phyloP scores from a whole-genome alignment of 176 grass and related monocot species.

The Areca catechu region DNA sequence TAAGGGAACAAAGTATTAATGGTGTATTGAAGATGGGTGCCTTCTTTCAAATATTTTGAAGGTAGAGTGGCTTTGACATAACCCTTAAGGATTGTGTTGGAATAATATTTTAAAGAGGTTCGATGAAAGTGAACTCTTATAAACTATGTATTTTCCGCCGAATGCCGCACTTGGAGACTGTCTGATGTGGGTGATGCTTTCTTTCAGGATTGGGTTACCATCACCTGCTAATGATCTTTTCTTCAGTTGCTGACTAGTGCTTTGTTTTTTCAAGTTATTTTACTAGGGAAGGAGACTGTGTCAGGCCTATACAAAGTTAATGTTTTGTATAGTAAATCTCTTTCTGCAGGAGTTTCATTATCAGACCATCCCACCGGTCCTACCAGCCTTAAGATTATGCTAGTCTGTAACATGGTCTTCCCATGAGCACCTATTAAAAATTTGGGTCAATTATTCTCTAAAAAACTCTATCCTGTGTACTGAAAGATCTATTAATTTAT shows the following conservation, averaged over 20 bases:
- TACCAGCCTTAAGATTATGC: too few species aligned
- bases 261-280: too few species aligned
- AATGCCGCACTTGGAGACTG: conserved; percentile 48
- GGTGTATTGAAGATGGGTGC: conserved; percentile 24
- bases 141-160: conserved; percentile 89
- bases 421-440: too few species aligned
- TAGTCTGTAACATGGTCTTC: too few species aligned
- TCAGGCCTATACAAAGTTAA: too few species aligned
- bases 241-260: not conserved
- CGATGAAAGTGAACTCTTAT: conserved; percentile 21
- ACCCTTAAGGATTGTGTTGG: conserved; percentile 2
- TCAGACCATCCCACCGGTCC: too few species aligned
- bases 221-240: conserved; percentile 11
- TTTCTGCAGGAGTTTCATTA: too few species aligned
- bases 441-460: too few species aligned
- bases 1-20: conserved; percentile 70
- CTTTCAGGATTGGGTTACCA: conserved; percentile 8
- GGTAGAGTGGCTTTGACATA: not conserved
- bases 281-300: too few species aligned
- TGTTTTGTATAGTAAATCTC: too few species aligned
- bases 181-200: conserved; percentile 14
- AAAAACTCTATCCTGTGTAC: too few species aligned
- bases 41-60: conserved; percentile 4
- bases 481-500: too few species aligned
- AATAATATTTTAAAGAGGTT: conserved; percentile 25